phyloP scores from a whole-genome alignment of 805 yeast species.

The Pichia rugopelliculosa region DNA sequence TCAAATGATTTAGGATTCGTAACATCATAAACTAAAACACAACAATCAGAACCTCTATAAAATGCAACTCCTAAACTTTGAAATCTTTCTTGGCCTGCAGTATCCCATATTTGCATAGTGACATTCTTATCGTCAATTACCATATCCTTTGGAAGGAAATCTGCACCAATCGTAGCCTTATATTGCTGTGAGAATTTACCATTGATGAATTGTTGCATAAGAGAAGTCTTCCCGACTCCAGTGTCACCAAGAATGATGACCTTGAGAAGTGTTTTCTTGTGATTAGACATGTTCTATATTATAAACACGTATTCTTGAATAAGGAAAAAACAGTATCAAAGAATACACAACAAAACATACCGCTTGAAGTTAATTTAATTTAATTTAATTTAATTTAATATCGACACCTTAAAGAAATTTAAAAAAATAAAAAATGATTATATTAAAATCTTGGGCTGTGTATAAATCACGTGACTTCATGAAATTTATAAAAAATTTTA shows the following conservation, averaged over 20 bases:
- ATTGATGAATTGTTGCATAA: slow-evolving; percentile 96
- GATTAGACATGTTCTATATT: slow-evolving; percentile 13
- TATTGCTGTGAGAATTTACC: slow-evolving; percentile 92
- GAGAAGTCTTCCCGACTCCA: slow-evolving; percentile 94
- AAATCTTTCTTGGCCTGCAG: slow-evolving; percentile 98
- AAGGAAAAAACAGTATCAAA: background rate
- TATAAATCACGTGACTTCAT: background rate
- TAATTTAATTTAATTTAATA: too few relatives aligned
- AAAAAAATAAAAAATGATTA: background rate
- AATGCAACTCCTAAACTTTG: slow-evolving; percentile 96
- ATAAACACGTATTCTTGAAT: background rate
- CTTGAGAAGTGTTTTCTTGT: slow-evolving; percentile 71
- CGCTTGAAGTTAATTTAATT: background rate
- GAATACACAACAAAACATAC: background rate
- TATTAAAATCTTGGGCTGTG: background rate
- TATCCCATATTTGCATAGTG: slow-evolving; percentile 91
- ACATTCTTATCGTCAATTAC: slow-evolving; percentile 76
- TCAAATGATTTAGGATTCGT: slow-evolving; percentile 92
- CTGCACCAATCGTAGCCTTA: slow-evolving; percentile 97
- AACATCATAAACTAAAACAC: slow-evolving; percentile 92
- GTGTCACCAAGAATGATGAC: slow-evolving; percentile 94
- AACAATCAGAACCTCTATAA: slow-evolving; percentile 96
- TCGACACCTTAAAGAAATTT: background rate
- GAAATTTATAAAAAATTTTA: background rate
- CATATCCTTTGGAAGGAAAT: slow-evolving; percentile 87